phyloP scores from a whole-genome alignment of 176 grass and related monocot species.

The Cymbopogon citratus region DNA sequence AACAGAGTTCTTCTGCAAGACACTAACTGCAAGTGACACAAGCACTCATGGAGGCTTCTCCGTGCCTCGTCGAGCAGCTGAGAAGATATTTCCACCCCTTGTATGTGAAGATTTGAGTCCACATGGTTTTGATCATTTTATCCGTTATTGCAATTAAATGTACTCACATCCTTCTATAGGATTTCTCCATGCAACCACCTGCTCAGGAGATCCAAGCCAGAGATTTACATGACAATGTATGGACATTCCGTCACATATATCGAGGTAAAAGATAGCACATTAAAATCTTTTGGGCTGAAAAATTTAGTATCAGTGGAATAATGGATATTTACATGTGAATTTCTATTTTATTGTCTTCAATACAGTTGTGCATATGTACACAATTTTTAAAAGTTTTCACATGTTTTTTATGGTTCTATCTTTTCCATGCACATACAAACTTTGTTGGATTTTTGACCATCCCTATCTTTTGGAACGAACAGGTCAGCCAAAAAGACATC shows the following conservation, averaged over 20 bases:
- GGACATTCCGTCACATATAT: slow-evolving; percentile 72
- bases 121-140: slow-evolving; percentile 17
- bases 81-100: slow-evolving; percentile 64
- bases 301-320: neutral
- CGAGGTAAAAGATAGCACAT: slow-evolving; percentile 35
- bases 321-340: neutral
- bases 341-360: neutral
- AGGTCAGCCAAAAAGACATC: slow-evolving; percentile 70
- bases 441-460: neutral
- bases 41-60: slow-evolving; percentile 76
- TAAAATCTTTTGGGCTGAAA: neutral
- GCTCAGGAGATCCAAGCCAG: slow-evolving; percentile 62
- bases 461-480: neutral
- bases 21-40: slow-evolving; percentile 68
- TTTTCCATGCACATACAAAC: neutral
- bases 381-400: neutral
- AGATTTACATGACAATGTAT: slow-evolving; percentile 60
- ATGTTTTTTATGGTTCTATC: neutral
- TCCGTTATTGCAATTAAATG: neutral
- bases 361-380: neutral
- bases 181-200: slow-evolving; percentile 64
- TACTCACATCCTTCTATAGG: slow-evolving; percentile 27
- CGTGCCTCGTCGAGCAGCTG: slow-evolving; percentile 59
- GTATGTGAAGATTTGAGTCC: slow-evolving; percentile 20
- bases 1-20: slow-evolving; percentile 73